These are phyloP conservation scores for Zostera marina DNA, from an alignment of 116 monocot species.

Conservation along the genomic window DNA sequence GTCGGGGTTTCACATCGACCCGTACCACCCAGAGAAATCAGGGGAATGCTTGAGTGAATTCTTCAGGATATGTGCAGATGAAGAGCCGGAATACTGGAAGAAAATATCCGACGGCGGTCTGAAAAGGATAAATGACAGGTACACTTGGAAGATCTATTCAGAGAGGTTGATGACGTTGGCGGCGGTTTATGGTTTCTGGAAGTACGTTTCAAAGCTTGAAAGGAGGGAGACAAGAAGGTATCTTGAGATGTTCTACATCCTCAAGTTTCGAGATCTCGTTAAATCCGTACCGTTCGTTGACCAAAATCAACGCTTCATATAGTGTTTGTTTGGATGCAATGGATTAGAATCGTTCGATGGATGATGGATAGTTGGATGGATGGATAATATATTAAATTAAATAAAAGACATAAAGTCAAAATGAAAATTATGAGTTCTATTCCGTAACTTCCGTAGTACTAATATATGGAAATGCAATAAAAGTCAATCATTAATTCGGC, in stretches of 20 bases:
- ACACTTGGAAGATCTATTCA: constrained; percentile 93
- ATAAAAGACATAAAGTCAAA: too few relatives aligned
- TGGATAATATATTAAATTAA: too few relatives aligned
- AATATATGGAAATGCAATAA: too few relatives aligned
- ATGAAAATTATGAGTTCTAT: too few relatives aligned
- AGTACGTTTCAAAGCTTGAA: constrained; percentile 81
- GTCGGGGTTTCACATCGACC: constrained; percentile 91
- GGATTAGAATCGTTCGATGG: too few relatives aligned
- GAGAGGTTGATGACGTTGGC: constrained; percentile 85
- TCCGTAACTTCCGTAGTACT: too few relatives aligned
- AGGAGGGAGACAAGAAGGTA: constrained; percentile 80
- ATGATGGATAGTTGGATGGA: too few relatives aligned
- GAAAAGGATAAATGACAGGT: constrained; percentile 54
- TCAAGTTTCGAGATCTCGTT: constrained; percentile 84
- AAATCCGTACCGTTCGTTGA: too few relatives aligned
- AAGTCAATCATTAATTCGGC: too few relatives aligned
- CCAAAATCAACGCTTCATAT: too few relatives aligned
- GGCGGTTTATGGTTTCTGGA: constrained; percentile 94
- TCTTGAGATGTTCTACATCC: constrained; percentile 95
- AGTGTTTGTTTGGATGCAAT: too few relatives aligned
- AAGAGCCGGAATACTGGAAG: constrained; percentile 46
- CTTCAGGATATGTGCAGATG: constrained; percentile 49
- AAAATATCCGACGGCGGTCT: constrained; percentile 51
- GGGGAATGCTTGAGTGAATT: constrained; percentile 42
- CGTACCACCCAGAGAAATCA: constrained; percentile 69